Base-by-base conservation (phyloP, 1,284 basidiomycete genomes). In the Apiotrichum gamsii region DNA sequence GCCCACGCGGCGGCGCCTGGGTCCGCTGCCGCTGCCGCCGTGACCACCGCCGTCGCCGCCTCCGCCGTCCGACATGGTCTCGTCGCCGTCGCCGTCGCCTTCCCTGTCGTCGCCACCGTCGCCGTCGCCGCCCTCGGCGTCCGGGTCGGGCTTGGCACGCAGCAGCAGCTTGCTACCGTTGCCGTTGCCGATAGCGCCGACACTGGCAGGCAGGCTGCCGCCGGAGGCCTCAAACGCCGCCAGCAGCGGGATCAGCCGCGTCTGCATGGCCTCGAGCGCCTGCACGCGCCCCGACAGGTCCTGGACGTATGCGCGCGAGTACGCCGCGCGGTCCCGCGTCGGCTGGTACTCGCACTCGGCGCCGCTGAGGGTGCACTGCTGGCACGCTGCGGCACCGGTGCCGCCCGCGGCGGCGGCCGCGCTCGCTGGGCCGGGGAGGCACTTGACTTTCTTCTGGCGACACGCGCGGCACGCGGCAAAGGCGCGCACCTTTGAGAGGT, bases 241-340 rank as follows among this genome's bases (percentile, higher is more conserved):
- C 16, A 70, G 46, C 9, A 70, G 49, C 2, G 69, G 69, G 18
- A 62, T 30, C 9, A 70, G 32, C 33, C 69, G 57, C 29, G 36
- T 45, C 44, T 65, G 53, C 31, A 67, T 39, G 11, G 52, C 46
- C 54, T 71, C 69, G 35, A 71, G 57, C 32, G 60, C 60, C 52
- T 71, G 67, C n/a, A 71, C 69, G 19, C 69, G 63, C 2, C 52
- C 49, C 40, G 67, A 64, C 24, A 71, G 60, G 46, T 68, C 67
- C 52, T 67, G 64, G 16, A 71, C 69, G 40, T 71, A 71, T 36
- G 69, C 67, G 23, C 69, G 55, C 41, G 59, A 62, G 49, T 67
- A 69, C 14, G 69, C 69, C 13, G 69, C 69, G 20, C 69, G 50
- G 43, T 71, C 69, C 19, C 69, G 54, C 14, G 69, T 67, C 4